phyloP scores from a whole-genome alignment of 306 rosid species.

The Oemleria cerasiformis region DNA sequence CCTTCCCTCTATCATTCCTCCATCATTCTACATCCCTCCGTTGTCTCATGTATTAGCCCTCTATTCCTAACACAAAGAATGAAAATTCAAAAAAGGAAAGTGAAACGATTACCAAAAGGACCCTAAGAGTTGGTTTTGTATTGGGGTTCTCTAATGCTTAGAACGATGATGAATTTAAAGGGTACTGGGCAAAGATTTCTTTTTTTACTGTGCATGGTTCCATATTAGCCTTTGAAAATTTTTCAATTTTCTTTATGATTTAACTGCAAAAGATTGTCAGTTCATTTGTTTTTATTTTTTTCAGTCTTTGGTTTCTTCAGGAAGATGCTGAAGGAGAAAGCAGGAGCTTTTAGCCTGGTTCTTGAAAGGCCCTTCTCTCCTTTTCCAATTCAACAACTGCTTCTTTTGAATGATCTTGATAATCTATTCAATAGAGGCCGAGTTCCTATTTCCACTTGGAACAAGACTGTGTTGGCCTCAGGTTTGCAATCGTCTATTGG shows the following conservation, averaged over 20 bases:
- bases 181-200: background rate
- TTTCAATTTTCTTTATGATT: constrained; percentile 14
- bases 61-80: no score
- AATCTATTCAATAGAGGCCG: constrained; percentile 71
- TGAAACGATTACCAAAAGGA: no score
- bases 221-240: background rate
- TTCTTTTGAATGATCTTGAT: constrained; percentile 55
- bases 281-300: constrained; percentile 62
- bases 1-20: no score
- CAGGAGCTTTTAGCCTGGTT: constrained; percentile 48
- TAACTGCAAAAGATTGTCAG: constrained; percentile 29
- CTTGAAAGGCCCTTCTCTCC: constrained; percentile 56
- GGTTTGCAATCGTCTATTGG: constrained; percentile 54
- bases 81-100: no score
- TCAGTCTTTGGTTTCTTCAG: constrained; percentile 66
- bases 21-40: no score
- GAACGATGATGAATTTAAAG: background rate
- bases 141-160: no score
- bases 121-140: no score
- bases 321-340: constrained; percentile 58
- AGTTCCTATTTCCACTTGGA: constrained; percentile 82
- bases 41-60: no score
- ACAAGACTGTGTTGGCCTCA: constrained; percentile 57
- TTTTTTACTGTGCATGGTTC: background rate
- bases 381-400: constrained; percentile 51